phyloP scores from a whole-genome alignment of 257 asterid species.

The Thymus mandschuricus region DNA sequence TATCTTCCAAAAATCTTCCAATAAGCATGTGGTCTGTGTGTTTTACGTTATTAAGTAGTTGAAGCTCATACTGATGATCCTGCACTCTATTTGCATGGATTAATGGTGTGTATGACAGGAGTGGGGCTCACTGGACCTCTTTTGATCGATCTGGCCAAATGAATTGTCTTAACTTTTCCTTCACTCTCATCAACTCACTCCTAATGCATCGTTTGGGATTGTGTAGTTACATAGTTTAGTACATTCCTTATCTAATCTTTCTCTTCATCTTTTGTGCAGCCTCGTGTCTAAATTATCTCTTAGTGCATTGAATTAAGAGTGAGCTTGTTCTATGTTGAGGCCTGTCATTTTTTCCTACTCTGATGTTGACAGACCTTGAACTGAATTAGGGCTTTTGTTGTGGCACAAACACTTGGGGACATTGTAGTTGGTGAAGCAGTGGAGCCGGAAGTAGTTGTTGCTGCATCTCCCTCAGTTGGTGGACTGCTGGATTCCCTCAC shows the following conservation, averaged over 20 bases:
- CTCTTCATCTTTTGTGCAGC: conserved; percentile 17
- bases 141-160: conserved; percentile 2
- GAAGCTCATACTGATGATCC: conserved; percentile 19
- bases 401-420: conserved; percentile 84
- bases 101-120: not conserved
- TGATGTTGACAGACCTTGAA: conserved; percentile 27
- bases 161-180: not conserved
- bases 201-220: not conserved
- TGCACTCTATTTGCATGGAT: conserved; percentile 21
- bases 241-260: not conserved
- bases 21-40: conserved; percentile 2
- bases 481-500: conserved; percentile 96
- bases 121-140: conserved; percentile 19
- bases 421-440: conserved; percentile 68
- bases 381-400: conserved; percentile 69
- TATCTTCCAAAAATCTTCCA: not conserved
- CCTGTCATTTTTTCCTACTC: conserved; percentile 18
- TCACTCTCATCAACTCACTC: conserved; percentile 3
- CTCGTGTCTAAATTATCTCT: not conserved
- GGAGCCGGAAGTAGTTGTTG: conserved; percentile 89
- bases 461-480: conserved; percentile 87
- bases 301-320: conserved; percentile 7
- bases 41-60: conserved; percentile 16
- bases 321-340: conserved; percentile 26
- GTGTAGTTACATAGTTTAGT: too few relatives aligned